phyloP scores from a whole-genome alignment of 306 rosid species.

The Dryas octopetala region DNA sequence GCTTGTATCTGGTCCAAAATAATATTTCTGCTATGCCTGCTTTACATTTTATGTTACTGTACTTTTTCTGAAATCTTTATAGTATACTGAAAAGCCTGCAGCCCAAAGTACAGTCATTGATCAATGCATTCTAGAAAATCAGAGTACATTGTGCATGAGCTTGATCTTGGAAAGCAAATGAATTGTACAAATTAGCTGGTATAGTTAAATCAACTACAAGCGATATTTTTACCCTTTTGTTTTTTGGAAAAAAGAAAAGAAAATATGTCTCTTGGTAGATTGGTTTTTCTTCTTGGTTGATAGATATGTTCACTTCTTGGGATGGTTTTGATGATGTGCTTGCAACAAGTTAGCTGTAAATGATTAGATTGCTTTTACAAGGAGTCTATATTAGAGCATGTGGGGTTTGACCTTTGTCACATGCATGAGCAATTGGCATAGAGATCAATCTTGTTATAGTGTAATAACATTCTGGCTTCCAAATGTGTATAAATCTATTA shows the following conservation, averaged over 20 bases:
- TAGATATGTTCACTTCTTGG: background rate
- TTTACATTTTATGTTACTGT: background rate
- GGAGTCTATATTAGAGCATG: background rate
- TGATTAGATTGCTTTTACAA: background rate
- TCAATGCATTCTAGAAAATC: no score
- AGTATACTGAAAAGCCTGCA: background rate
- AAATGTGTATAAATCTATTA: constrained; percentile 1
- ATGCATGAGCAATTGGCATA: background rate
- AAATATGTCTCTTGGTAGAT: background rate
- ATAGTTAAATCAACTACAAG: background rate
- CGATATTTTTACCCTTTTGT: background rate
- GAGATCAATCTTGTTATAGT: constrained; percentile 26
- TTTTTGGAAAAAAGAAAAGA: background rate
- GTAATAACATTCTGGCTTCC: constrained; percentile 6
- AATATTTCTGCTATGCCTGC: background rate
- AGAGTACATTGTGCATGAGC: background rate
- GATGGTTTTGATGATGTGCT: background rate
- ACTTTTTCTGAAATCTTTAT: background rate
- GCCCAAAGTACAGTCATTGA: background rate
- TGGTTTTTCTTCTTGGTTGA: background rate
- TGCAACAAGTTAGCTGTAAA: background rate
- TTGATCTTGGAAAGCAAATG: constrained; percentile 7
- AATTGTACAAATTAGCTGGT: background rate
- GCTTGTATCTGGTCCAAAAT: background rate
- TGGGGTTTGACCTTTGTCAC: background rate